Base-by-base conservation (phyloP, 2,329 filamentous ascomycete species). In the Bipolaris bicolor region DNA sequence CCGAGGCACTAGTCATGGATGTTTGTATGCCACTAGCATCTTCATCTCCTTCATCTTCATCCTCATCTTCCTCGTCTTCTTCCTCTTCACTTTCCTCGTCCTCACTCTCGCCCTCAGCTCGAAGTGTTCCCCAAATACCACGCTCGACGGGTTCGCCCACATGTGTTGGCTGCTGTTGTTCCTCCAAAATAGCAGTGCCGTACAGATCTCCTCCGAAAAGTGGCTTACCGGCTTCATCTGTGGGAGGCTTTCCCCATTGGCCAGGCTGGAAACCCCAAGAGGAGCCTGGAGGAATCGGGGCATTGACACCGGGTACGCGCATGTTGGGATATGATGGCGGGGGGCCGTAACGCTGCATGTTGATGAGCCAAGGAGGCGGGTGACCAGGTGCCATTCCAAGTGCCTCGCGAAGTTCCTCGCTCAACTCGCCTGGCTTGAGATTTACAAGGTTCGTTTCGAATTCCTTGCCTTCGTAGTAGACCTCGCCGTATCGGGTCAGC, bases 381-480 rank as follows among this genome's bases (percentile, higher is more conserved):
- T 93, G 92, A 49, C 92, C 93, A 13, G 92, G 91, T 20, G 92
- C 91, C 81, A 99, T 98, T 68, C 92, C 95, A 1, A 99, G 84
- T 5, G 95, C 94, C 72, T 98, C 94, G 71, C 91, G 94, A 39
- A 97, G 84, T 67, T 91, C 88, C 53, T 98, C 92, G 66, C 89
- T 95, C 47, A 98, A 78, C 68, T 98, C 93, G 34, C 95, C 95
- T 1, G 95, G 91, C 63, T 92, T 88, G 58, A 97, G 86, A 78
- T 97, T 91, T 67, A 91, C 89, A 62, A 96, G 85, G 74, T 98
- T 96, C 0, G 95, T 97, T 78, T 99, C 95, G 72, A 91, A 95
- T 75, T 99, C 95, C 77, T 99, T 99, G 73, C 95, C 95, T 78
- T 99, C 95, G 76, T 98, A 98, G 78, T 99, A 99, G n/a, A 99